Conservation (phyloP, 371 early-diverging fungal genomes). For the Rhizopus sp. region DNA sequence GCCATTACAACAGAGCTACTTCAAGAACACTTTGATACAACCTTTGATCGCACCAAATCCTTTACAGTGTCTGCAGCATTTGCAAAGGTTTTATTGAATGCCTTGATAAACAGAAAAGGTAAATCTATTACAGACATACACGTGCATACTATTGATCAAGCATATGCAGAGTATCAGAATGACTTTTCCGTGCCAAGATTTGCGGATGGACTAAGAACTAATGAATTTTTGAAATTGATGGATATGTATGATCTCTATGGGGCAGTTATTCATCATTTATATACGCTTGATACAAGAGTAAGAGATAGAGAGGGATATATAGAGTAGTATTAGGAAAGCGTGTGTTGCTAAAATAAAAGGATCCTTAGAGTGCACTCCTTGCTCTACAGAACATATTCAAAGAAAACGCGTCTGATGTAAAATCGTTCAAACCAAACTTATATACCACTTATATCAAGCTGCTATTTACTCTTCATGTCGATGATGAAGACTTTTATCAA, state of each 20-base stretch:
- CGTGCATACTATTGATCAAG: too few species aligned
- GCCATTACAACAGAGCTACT: neutral
- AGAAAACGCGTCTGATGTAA: neutral
- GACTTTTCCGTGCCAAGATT: conserved; percentile 31
- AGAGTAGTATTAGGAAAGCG: neutral
- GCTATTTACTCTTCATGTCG: neutral
- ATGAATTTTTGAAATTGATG: conserved; percentile 14
- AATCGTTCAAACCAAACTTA: neutral
- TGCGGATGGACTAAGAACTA: conserved; percentile 14
- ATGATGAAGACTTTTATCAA: neutral
- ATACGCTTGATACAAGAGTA: conserved; percentile 12
- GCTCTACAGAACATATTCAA: neutral
- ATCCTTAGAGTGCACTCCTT: neutral
- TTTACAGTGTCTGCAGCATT: conserved; percentile 10
- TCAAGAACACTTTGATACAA: neutral
- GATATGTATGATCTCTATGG: conserved; percentile 4
- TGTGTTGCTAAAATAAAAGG: neutral
- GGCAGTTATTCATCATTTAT: conserved; percentile 8
- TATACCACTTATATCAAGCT: neutral
- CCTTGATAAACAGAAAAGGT: conserved; percentile 5
- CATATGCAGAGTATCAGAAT: conserved; percentile 9
- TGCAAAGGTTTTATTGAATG: conserved; percentile 24
- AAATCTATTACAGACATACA: neutral
- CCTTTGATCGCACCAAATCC: neutral
- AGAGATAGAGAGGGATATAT: neutral